phyloP scores from a whole-genome alignment of 371 early-diverging fungal species.

The Actinomortierella wolfii region DNA sequence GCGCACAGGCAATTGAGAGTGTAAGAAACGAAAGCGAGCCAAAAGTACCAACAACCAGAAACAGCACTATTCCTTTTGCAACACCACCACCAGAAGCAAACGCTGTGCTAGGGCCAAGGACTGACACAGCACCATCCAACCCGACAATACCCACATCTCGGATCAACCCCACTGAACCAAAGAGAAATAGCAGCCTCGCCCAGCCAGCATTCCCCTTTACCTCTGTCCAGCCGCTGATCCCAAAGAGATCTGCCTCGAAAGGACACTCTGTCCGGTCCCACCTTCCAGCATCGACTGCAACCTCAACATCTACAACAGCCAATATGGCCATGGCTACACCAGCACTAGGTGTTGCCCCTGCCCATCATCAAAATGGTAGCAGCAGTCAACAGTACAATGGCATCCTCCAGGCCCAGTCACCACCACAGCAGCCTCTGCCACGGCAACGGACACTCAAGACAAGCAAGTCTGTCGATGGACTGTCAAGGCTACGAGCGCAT shows the following conservation, averaged over 20 bases:
- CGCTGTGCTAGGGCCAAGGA: too few species aligned
- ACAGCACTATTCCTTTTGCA: too few species aligned
- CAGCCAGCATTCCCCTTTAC: too few species aligned
- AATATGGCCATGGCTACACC: conserved; percentile 39
- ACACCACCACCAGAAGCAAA: too few species aligned
- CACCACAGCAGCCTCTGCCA: background rate
- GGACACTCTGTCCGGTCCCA: background rate
- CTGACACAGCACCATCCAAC: too few species aligned
- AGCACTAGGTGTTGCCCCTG: conserved; percentile 10
- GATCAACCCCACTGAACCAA: too few species aligned
- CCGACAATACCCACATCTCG: too few species aligned
- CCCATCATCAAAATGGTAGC: conserved; percentile 15
- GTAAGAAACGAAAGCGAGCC: too few species aligned
- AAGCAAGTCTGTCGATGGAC: conserved; percentile 41
- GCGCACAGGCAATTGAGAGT: too few species aligned
- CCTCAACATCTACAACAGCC: background rate
- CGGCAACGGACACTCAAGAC: conserved; percentile 16
- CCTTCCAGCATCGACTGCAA: background rate
- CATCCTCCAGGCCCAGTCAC: conserved; percentile 3
- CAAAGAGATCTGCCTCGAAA: background rate
- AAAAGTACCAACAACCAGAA: too few species aligned
- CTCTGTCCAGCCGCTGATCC: too few species aligned
- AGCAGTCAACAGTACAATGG: background rate
- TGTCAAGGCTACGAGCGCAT: conserved; percentile 24
- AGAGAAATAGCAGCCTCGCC: too few species aligned